Evolutionary conservation across 2,329 filamentous ascomycete species (phyloP), one percentile per base, ranked within the genome.

Genomic region (Juglanconis oblonga): DNA sequence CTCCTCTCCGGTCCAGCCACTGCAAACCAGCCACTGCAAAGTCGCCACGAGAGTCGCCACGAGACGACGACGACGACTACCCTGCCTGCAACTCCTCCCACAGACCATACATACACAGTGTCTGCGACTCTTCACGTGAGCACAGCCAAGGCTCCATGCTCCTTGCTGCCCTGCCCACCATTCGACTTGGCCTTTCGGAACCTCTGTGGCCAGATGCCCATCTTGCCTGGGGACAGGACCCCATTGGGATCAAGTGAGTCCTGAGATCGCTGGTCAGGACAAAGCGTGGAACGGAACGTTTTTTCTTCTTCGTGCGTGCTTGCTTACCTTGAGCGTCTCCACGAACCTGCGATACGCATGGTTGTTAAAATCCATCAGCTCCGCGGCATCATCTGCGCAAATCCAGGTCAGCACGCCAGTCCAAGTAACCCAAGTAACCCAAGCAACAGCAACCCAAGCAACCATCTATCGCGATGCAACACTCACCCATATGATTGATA

Each of bases 401-500:
- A 24, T 24, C 24, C 24, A 24, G 2, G 24, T 24, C 24, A 24
- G 24, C 24, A 24, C 24, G 10, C 10, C 17, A 36, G n/a, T 10
- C 10, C 9, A 29, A 1, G 11, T 10, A 17, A 45, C 29, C 11
- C 36, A 40, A 47, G 47, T 29, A 13, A 24, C 29, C 50, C 24
- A 4, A 7, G 10, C 8, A 11, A 29, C 62, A 24, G 24, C 2
- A 24, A 24, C 24, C 24, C 24, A 24, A 24, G 24, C 24, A 2
- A 24, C 24, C 24, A 24, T 24, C 24, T 24, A 24, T 24, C 24
- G 24, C 24, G 24, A 24, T 24, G 24, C 24, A 24, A 2, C 24
- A 24, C 72, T 65, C 59, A 72, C 74, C 74, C 74, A 77, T 77
- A 45, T 76, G 71, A 54, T 74, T 72, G 51, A 77, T 68, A 59